Percentiles rank a stretch among this genome's conserved stretches.
Evolutionary conservation across 176 grass and related monocot species (phyloP).

Genomic region (Carex kokanica): DNA sequence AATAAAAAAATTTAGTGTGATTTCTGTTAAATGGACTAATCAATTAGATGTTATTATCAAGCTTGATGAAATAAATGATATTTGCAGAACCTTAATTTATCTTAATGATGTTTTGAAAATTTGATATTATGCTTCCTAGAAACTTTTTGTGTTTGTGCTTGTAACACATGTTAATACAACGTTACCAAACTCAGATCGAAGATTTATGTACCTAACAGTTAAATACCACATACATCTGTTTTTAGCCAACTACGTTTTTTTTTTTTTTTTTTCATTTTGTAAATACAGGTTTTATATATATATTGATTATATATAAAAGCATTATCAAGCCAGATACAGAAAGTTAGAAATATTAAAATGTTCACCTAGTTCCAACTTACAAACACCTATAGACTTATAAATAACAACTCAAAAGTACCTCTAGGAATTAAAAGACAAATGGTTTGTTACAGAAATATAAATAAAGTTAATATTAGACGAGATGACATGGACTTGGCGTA

Average conservation of each 20-base stretch:
- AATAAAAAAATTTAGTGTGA: background rate
- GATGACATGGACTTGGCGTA: background rate
- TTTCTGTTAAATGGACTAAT: background rate
- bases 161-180: background rate
- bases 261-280: too few species aligned
- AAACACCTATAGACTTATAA: too few species aligned
- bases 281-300: too few species aligned
- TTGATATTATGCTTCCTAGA: background rate
- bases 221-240: too few species aligned
- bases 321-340: too few species aligned
- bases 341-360: background rate
- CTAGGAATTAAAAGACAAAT: too few species aligned
- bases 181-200: too few species aligned
- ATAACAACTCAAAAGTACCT: background rate
- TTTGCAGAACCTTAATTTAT: background rate
- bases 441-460: too few species aligned
- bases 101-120: background rate
- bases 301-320: too few species aligned
- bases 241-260: too few species aligned
- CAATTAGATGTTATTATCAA: too few species aligned
- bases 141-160: background rate
- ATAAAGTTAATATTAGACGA: background rate
- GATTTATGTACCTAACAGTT: too few species aligned
- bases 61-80: background rate
- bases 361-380: background rate